Percentiles rank a stretch among this genome's conserved stretches.
Evolutionary conservation across 805 yeast genomes (phyloP).

Genomic region (Sugiyamaella qingdaonensis): DNA sequence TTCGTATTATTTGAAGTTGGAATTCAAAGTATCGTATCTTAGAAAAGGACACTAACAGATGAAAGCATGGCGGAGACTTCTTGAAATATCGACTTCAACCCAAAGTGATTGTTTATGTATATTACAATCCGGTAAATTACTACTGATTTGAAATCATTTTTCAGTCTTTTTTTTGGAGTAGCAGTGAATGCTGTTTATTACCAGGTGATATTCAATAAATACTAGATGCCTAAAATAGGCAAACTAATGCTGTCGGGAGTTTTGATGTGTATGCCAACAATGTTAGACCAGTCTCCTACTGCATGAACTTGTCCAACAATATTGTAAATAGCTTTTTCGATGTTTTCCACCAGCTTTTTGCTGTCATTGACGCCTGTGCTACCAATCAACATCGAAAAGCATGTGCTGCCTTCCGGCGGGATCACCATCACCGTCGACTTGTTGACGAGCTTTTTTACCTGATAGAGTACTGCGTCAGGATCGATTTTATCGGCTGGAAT

Average conservation of each 20-base stretch:
- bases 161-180: too few species aligned
- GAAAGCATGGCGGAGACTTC: too few species aligned
- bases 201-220: neutral
- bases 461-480: slow-evolving; percentile 57
- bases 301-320: slow-evolving; percentile 40
- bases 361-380: slow-evolving; percentile 41
- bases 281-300: slow-evolving; percentile 53
- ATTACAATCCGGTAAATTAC: too few species aligned
- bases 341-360: slow-evolving; percentile 46
- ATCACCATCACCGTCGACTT: slow-evolving; percentile 62
- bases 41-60: too few species aligned
- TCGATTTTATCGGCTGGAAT: slow-evolving; percentile 42
- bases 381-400: slow-evolving; percentile 60
- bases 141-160: too few species aligned
- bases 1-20: too few species aligned
- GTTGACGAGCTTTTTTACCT: slow-evolving; percentile 58
- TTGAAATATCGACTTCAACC: too few species aligned
- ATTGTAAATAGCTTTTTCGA: slow-evolving; percentile 40
- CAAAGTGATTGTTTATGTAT: too few species aligned
- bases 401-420: slow-evolving; percentile 45
- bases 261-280: slow-evolving; percentile 55
- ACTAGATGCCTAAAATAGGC: slow-evolving; percentile 36
- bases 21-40: too few species aligned
- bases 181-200: too few species aligned
- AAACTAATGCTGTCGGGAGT: slow-evolving; percentile 63